A percentile compares a stretch with the other conserved stretches of the same genome.
Conservation (phyloP, 129 eudicot species). For the Saposhnikovia divaricata region DNA sequence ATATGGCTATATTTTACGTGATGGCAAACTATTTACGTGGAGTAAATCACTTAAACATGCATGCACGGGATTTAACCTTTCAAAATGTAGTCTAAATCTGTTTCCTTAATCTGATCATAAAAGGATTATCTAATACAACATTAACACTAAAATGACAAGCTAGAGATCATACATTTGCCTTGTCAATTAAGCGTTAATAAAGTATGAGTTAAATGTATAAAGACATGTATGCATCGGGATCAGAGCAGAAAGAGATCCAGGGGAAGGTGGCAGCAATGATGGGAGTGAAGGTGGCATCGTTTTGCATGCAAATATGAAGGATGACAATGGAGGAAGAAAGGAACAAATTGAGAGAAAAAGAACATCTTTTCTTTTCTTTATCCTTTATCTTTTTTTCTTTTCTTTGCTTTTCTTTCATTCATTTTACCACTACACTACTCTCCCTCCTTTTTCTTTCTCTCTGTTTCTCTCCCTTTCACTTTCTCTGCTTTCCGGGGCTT, state of each 20-base stretch:
- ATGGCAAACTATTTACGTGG: background rate
- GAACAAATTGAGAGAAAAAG: background rate
- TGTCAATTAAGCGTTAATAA: background rate
- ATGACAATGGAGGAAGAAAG: constrained; percentile 7
- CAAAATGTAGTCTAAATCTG: background rate
- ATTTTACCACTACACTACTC: background rate
- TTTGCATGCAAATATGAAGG: background rate
- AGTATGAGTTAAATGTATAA: background rate
- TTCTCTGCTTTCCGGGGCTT: background rate
- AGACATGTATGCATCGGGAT: background rate
- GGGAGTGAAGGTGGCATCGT: background rate
- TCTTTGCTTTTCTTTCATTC: background rate
- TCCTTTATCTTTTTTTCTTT: background rate
- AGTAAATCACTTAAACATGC: background rate
- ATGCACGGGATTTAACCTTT: background rate
- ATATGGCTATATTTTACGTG: too few relatives aligned
- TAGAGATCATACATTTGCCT: background rate
- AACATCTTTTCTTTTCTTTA: background rate
- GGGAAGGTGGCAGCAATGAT: constrained; percentile 3
- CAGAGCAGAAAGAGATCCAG: background rate
- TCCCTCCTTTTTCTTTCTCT: background rate
- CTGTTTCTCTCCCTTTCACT: background rate
- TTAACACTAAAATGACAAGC: background rate
- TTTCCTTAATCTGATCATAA: background rate
- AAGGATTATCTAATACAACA: background rate